Conservation (phyloP, 495 filamentous ascomycete species). For the Neurospora tetrasperma region DNA sequence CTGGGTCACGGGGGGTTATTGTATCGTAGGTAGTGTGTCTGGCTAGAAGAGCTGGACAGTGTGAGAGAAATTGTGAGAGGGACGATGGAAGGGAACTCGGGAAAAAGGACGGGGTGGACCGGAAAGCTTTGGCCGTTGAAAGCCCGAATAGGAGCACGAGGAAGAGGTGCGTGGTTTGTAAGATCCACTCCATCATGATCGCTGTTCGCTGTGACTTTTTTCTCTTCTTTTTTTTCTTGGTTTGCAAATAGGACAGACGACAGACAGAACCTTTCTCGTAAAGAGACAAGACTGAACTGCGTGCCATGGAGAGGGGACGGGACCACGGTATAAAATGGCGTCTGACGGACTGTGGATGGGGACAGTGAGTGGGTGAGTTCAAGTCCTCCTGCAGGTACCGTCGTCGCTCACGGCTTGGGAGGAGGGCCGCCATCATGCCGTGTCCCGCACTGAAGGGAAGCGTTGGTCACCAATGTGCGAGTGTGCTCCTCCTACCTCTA, state of each 20-base stretch:
- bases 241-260: background rate
- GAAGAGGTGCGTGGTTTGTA: background rate
- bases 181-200: background rate
- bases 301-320: background rate
- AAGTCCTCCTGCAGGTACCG: background rate
- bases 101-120: background rate
- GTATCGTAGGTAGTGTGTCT: background rate
- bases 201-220: background rate
- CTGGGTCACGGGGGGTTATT: background rate
- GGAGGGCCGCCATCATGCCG: background rate
- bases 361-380: background rate
- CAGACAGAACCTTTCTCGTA: background rate
- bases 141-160: slow-evolving; percentile 1
- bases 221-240: background rate
- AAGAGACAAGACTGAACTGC: background rate
- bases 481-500: background rate
- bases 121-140: background rate
- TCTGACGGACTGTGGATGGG: background rate
- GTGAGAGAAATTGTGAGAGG: background rate
- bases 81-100: background rate
- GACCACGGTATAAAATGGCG: background rate
- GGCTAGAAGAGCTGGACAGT: background rate
- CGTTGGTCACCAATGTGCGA: background rate
- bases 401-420: background rate
- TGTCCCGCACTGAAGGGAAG: background rate